phyloP scores from a whole-genome alignment of 2,329 filamentous ascomycete genomes.

The Dryadomyces quercus-mongolicae region DNA sequence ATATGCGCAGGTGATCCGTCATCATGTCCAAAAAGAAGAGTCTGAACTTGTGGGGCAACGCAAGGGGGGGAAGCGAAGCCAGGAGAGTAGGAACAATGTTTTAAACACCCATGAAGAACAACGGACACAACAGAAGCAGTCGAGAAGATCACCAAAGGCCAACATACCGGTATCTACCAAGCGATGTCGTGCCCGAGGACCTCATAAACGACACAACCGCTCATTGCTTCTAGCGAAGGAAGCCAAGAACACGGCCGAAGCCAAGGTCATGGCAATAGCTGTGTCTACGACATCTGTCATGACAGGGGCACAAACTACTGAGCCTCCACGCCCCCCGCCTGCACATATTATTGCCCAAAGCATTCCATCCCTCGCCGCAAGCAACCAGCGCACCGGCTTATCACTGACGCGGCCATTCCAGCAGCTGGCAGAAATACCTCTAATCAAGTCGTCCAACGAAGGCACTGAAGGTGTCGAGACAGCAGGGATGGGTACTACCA shows the following conservation, averaged over 20 bases:
- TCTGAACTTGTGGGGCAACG: not conserved
- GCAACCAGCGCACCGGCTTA: constrained; percentile 5
- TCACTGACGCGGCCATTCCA: constrained; percentile 5
- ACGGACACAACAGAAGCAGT: not conserved
- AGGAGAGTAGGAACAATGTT: not conserved
- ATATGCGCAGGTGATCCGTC: constrained; percentile 28
- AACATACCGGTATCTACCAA: not conserved
- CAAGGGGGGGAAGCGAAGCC: not conserved
- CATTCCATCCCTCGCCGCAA: not conserved
- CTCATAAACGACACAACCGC: too few relatives aligned
- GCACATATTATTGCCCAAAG: not conserved
- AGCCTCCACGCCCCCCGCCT: not conserved
- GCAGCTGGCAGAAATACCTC: not conserved
- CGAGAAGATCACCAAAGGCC: not conserved
- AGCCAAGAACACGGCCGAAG: not conserved
- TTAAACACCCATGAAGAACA: not conserved
- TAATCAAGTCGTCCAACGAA: not conserved
- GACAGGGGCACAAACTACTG: not conserved
- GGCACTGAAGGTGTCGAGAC: not conserved
- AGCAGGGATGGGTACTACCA: too few relatives aligned
- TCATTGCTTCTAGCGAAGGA: too few relatives aligned
- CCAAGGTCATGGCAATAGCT: not conserved
- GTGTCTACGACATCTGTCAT: not conserved
- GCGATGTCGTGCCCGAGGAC: too few relatives aligned
- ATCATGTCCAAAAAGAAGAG: constrained; percentile 15